Percentiles rank a stretch among this genome's conserved stretches.
phyloP scores from a whole-genome alignment of 202 grass and related monocot genomes.

The Sporobolus alterniflorus region DNA sequence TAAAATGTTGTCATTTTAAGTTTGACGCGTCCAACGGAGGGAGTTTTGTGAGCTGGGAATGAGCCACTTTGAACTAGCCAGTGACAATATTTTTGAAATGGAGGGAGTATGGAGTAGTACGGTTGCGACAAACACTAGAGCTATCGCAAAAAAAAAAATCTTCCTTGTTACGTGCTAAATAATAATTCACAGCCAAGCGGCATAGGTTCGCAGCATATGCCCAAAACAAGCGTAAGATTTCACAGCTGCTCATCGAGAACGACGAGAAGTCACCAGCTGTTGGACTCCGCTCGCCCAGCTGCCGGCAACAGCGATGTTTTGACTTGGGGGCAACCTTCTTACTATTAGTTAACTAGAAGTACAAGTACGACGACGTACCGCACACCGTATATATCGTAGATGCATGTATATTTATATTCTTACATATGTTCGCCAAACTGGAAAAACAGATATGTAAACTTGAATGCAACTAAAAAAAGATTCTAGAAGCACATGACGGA shows the following conservation, averaged over 20 bases:
- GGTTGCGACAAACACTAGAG: background rate
- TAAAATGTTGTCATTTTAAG: too few species aligned
- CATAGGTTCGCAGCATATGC: constrained; percentile 48
- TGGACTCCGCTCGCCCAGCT: constrained; percentile 18
- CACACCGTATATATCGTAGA: too few species aligned
- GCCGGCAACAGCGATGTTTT: constrained; percentile 27
- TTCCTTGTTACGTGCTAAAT: background rate
- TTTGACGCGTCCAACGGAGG: too few species aligned
- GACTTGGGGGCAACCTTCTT: constrained; percentile 27
- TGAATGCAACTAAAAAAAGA: background rate
- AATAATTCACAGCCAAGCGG: background rate
- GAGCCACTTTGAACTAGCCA: too few species aligned
- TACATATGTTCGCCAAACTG: background rate
- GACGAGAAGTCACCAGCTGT: constrained; percentile 9
- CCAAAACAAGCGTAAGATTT: background rate
- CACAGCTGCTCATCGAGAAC: constrained; percentile 4
- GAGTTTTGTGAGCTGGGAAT: too few species aligned
- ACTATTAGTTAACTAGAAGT: constrained; percentile 33
- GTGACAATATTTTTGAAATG: too few species aligned
- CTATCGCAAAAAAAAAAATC: constrained; percentile 28
- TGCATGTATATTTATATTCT: background rate
- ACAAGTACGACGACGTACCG: too few species aligned
- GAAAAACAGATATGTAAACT: constrained; percentile 4
- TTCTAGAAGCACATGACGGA: constrained; percentile 32
- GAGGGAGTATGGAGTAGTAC: too few species aligned